Conservation (phyloP, 768 basidiomycete genomes). For the Pisolithus albus region DNA sequence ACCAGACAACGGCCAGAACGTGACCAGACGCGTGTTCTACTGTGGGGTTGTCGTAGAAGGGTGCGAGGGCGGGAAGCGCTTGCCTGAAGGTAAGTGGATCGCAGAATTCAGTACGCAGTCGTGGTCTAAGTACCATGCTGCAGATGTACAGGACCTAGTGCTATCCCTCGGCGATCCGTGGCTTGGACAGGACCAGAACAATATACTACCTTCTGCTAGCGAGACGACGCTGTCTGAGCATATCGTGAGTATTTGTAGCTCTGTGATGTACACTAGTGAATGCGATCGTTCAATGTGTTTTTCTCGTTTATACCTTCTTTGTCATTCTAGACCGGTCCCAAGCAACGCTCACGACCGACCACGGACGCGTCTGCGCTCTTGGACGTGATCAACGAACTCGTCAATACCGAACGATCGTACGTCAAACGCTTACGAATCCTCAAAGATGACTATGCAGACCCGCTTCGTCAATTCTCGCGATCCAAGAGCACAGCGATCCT, state of each 20-base stretch:
- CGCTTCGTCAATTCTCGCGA: conserved; percentile 77
- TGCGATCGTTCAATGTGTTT: neutral
- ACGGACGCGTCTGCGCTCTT: conserved; percentile 60
- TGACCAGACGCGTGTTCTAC: conserved; percentile 80
- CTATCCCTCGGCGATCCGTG: conserved; percentile 69
- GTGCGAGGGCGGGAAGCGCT: conserved; percentile 59
- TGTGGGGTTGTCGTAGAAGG: conserved; percentile 88
- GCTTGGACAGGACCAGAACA: conserved; percentile 42
- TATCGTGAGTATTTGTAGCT: conserved; percentile 34
- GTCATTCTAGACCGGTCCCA: conserved; percentile 16
- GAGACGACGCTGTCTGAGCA: conserved; percentile 32
- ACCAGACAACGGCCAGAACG: neutral
- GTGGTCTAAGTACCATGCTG: conserved; percentile 9
- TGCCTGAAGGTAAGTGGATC: conserved; percentile 52
- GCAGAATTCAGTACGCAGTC: neutral
- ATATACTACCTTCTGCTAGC: conserved; percentile 39
- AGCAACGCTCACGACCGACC: conserved; percentile 48
- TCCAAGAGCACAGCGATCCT: conserved; percentile 84
- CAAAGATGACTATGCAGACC: conserved; percentile 87
- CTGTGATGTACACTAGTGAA: neutral
- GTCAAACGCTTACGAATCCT: conserved; percentile 75
- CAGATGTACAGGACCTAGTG: conserved; percentile 76
- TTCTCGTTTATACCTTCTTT: neutral
- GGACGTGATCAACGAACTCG: conserved; percentile 78
- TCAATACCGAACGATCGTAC: conserved; percentile 86